Conservation (phyloP, 805 yeast genomes). For the Yamadazyma akitaensis region DNA sequence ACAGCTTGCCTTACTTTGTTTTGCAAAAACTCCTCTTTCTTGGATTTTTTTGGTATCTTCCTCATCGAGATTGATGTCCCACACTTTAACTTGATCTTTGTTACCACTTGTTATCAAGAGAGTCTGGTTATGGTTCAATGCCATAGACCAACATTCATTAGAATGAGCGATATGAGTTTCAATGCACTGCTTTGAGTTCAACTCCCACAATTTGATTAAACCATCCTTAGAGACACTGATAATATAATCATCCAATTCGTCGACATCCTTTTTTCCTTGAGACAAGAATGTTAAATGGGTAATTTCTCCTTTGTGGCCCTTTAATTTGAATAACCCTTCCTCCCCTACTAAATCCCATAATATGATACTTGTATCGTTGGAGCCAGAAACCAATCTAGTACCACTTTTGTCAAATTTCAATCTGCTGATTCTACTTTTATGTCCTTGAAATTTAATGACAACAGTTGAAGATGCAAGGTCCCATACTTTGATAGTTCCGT, state of each 20-base stretch:
- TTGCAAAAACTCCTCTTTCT: conserved; percentile 66
- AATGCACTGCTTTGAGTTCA: conserved; percentile 81
- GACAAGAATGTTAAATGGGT: conserved; percentile 64
- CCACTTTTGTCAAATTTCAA: conserved; percentile 77
- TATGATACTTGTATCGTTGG: conserved; percentile 78
- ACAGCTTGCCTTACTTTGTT: conserved; percentile 74
- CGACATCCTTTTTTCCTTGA: conserved; percentile 26
- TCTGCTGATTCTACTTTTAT: conserved; percentile 70
- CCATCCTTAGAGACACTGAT: conserved; percentile 87
- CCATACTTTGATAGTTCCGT: conserved; percentile 90
- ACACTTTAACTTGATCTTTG: conserved; percentile 78
- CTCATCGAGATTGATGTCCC: conserved; percentile 62
- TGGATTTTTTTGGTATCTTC: conserved; percentile 47
- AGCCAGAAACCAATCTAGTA: conserved; percentile 81
- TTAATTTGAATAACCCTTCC: conserved; percentile 78
- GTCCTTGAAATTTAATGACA: conserved; percentile 85
- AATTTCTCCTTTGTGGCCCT: conserved; percentile 86
- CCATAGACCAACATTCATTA: conserved; percentile 90
- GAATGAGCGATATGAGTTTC: conserved; percentile 94
- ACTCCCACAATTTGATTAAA: conserved; percentile 87
- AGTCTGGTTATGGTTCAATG: conserved; percentile 38
- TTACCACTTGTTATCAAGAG: conserved; percentile 70
- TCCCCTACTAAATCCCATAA: conserved; percentile 96
- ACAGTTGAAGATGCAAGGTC: conserved; percentile 79
- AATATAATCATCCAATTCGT: conserved; percentile 68